Evolutionary conservation across 257 asterid genomes (phyloP).

Genomic region (Solanum virginianum): DNA sequence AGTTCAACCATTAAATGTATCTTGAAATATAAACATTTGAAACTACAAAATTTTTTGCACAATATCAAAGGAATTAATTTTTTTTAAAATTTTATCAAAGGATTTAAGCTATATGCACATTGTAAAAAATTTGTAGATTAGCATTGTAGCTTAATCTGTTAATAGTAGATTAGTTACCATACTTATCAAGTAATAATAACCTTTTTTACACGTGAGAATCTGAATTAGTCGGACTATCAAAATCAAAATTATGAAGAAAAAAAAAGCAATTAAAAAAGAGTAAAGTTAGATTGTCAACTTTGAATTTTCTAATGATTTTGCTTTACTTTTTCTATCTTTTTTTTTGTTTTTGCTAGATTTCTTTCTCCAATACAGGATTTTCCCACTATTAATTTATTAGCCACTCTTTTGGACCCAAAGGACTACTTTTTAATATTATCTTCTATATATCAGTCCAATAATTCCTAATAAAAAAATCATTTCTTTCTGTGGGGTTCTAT

Average conservation of each 20-base stretch:
- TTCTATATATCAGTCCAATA: neutral
- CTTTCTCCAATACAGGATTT: neutral
- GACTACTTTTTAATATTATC: neutral
- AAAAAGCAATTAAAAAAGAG: neutral
- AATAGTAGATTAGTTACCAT: neutral
- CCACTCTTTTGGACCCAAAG: neutral
- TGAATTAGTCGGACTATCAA: neutral
- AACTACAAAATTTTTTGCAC: neutral
- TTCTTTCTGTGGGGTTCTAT: neutral
- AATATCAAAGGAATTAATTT: neutral
- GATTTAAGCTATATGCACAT: neutral
- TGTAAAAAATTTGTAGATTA: neutral
- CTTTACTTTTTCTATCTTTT: neutral
- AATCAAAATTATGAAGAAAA: neutral
- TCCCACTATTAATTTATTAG: neutral
- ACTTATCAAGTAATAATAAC: neutral
- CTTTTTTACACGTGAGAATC: neutral
- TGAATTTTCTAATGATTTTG: neutral
- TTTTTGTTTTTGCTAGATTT: neutral
- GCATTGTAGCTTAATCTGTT: neutral
- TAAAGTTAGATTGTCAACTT: neutral
- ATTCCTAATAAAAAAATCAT: neutral
- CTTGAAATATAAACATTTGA: neutral
- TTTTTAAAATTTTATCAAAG: neutral
- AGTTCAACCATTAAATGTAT: neutral